A percentile compares a stretch with the other conserved stretches of the same genome.
Evolutionary conservation across 2,329 filamentous ascomycete genomes (phyloP).

Genomic region (Hymenoscyphus linearis): DNA sequence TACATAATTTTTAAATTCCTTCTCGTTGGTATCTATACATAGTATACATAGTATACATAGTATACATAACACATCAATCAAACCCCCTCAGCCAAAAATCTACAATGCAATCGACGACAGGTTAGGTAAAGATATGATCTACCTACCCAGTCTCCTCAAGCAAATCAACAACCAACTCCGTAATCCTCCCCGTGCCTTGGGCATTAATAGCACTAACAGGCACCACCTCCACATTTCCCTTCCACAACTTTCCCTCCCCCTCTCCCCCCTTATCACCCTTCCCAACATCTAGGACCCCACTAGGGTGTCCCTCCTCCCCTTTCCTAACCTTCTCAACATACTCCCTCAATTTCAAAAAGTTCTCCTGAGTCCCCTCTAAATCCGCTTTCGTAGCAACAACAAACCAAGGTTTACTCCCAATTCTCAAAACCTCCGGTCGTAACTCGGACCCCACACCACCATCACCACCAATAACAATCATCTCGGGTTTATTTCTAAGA

Average conservation of each 20-base stretch:
- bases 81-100: too few relatives aligned
- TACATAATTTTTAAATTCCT: too few relatives aligned
- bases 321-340: constrained; percentile 65
- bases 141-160: constrained; percentile 34
- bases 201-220: constrained; percentile 87
- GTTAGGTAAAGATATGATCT: too few relatives aligned
- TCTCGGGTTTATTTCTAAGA: constrained; percentile 26
- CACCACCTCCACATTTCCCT: constrained; percentile 60
- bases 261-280: constrained; percentile 56
- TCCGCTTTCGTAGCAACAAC: constrained; percentile 94
- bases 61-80: too few relatives aligned
- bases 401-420: constrained; percentile 95
- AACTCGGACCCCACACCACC: constrained; percentile 23
- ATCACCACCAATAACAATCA: constrained; percentile 23
- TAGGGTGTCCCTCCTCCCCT: constrained; percentile 66
- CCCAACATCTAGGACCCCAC: constrained; percentile 65
- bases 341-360: constrained; percentile 62
- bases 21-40: too few relatives aligned
- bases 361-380: constrained; percentile 69
- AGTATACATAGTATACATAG: too few relatives aligned
- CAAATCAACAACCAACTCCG: constrained; percentile 66
- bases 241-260: constrained; percentile 44
- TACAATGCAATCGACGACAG: too few relatives aligned
- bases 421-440: constrained; percentile 35
- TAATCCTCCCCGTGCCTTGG: constrained; percentile 72